Percentiles rank a stretch among this genome's conserved stretches.
phyloP scores from a whole-genome alignment of 495 filamentous ascomycete genomes.

The Podospora pseudoanserina region DNA sequence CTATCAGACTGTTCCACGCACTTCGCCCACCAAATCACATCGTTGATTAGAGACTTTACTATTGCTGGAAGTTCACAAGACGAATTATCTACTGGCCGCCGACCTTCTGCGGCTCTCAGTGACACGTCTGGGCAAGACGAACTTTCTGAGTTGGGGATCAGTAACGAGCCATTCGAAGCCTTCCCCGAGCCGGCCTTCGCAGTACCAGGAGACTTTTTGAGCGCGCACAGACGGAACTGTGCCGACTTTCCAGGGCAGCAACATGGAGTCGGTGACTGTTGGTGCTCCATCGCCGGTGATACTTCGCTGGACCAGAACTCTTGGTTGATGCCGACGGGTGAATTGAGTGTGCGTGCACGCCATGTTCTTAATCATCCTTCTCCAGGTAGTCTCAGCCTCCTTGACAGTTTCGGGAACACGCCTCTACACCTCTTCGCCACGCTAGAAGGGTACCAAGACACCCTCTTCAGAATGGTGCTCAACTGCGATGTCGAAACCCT shows the following conservation, averaged over 20 bases:
- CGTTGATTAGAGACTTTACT: conserved; percentile 26
- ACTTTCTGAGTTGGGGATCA: background rate
- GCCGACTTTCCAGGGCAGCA: conserved; percentile 29
- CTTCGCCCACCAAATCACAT: conserved; percentile 27
- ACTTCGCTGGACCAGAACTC: conserved; percentile 19
- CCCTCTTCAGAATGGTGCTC: conserved; percentile 30
- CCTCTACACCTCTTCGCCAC: conserved; percentile 42
- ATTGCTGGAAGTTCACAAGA: conserved; percentile 25
- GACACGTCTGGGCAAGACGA: background rate
- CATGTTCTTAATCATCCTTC: conserved; percentile 24
- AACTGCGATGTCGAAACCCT: conserved; percentile 17
- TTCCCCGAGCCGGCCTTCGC: conserved; percentile 28
- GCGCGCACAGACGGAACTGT: conserved; percentile 24
- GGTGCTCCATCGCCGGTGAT: conserved; percentile 38
- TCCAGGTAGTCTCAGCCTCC: conserved; percentile 18
- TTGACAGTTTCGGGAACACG: conserved; percentile 45
- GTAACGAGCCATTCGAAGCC: conserved; percentile 17
- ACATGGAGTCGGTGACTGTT: conserved; percentile 37
- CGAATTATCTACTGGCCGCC: background rate
- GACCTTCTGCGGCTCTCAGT: conserved; percentile 10
- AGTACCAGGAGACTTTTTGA: conserved; percentile 43
- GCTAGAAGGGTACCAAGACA: conserved; percentile 26
- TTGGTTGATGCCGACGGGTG: conserved; percentile 25
- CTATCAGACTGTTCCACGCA: conserved; percentile 30
- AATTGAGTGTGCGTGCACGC: conserved; percentile 17